Evolutionary conservation across 75 land plant genomes (phyloP).

Genomic region (Pinus taeda): DNA sequence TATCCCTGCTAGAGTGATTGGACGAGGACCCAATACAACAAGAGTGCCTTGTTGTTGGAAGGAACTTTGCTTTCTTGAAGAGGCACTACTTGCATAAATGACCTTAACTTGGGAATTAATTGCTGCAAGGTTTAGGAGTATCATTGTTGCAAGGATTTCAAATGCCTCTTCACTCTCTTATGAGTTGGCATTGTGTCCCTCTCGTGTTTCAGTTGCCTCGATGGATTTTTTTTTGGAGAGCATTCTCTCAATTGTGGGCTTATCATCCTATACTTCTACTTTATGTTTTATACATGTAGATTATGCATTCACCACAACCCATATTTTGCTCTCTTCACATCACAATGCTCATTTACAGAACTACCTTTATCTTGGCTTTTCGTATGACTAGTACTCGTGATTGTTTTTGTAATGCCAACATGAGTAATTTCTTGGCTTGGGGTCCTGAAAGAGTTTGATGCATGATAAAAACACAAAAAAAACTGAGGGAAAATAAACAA

Average conservation of each 20-base stretch:
- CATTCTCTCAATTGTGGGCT: background rate
- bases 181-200: background rate
- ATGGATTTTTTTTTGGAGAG: background rate
- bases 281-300: background rate
- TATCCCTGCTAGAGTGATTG: slow-evolving; percentile 6
- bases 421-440: background rate
- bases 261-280: background rate
- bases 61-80: background rate
- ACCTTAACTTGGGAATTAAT: background rate
- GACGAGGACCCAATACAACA: slow-evolving; percentile 1
- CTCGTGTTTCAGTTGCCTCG: background rate
- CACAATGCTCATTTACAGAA: background rate
- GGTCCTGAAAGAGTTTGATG: background rate
- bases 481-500: too few species aligned
- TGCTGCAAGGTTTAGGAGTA: slow-evolving; percentile 7
- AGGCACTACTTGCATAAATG: background rate
- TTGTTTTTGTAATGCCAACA: background rate
- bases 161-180: background rate
- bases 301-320: background rate
- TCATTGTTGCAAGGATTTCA: slow-evolving; percentile 8
- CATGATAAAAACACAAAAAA: background rate
- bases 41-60: background rate
- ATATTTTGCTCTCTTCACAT: background rate
- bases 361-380: background rate
- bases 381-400: background rate